Conservation (phyloP, 73 alveolate species). For the Paramecium sexaurelia region DNA sequence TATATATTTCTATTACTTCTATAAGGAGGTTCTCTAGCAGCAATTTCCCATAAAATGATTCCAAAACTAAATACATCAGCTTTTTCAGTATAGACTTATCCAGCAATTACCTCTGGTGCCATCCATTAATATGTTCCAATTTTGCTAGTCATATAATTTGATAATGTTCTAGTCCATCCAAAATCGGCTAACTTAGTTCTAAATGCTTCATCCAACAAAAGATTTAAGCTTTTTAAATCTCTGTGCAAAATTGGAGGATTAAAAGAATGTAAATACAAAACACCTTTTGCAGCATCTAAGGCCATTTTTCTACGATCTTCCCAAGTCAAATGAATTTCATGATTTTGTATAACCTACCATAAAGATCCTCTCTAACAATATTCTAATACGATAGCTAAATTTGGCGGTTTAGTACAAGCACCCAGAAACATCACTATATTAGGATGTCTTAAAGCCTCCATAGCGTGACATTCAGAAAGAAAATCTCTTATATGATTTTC, state of each 20-base stretch:
- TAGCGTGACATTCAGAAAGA: constrained; percentile 94
- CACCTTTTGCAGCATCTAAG: constrained; percentile 97
- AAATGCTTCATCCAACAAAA: constrained; percentile 93
- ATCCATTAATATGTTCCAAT: constrained; percentile 99
- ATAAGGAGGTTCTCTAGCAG: constrained; percentile 98
- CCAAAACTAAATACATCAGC: constrained; percentile 99
- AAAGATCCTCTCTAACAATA: constrained; percentile 96
- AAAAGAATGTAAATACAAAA: constrained; percentile 92
- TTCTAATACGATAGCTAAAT: constrained; percentile 92
- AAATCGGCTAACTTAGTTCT: constrained; percentile 98
- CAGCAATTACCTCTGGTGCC: constrained; percentile 99
- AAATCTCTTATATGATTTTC: constrained; percentile 94
- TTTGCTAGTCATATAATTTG: constrained; percentile 95
- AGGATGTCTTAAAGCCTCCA: constrained; percentile 98
- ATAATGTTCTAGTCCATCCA: constrained; percentile 97
- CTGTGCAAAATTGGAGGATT: constrained; percentile 97
- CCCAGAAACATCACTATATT: constrained; percentile 95
- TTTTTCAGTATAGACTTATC: constrained; percentile 95
- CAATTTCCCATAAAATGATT: constrained; percentile 97
- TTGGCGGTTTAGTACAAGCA: constrained; percentile 96
- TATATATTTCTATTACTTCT: constrained; percentile 65
- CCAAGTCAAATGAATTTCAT: constrained; percentile 83
- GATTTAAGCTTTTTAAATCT: constrained; percentile 97
- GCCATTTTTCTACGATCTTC: constrained; percentile 95
- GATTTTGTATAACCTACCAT: constrained; percentile 93